phyloP scores from a whole-genome alignment of 805 yeast species.

The Alloascoidea hylecoeti region DNA sequence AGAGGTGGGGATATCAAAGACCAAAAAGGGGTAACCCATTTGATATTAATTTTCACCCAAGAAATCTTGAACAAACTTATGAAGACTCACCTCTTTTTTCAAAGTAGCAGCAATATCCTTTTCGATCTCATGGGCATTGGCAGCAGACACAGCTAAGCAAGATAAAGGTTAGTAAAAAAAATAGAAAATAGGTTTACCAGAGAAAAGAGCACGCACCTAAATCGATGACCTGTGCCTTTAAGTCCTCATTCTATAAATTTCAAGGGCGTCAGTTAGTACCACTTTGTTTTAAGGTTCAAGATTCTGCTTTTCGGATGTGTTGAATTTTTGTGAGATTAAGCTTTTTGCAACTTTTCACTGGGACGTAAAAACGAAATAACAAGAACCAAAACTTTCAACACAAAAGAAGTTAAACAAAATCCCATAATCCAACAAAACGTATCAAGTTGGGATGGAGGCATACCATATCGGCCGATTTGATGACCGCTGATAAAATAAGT shows the following conservation, averaged over 20 bases:
- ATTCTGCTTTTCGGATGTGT: background rate
- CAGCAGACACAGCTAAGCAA: slow-evolving; percentile 28
- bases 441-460: slow-evolving; percentile 5
- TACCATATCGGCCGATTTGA: slow-evolving; percentile 17
- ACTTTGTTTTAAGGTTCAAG: background rate
- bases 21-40: no score
- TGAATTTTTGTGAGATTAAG: background rate
- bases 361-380: background rate
- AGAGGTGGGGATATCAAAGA: no score
- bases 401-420: no score
- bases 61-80: no score
- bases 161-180: background rate
- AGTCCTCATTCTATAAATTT: background rate
- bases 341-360: background rate
- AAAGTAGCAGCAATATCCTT: slow-evolving; percentile 53
- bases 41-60: no score
- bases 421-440: background rate
- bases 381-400: background rate
- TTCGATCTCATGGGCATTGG: slow-evolving; percentile 27
- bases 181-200: background rate
- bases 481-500: slow-evolving; percentile 8
- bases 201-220: background rate
- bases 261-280: background rate
- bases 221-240: background rate
- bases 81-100: slow-evolving; percentile 32